phyloP scores from a whole-genome alignment of 2,329 filamentous ascomycete species.

The Falciphora oryzae region DNA sequence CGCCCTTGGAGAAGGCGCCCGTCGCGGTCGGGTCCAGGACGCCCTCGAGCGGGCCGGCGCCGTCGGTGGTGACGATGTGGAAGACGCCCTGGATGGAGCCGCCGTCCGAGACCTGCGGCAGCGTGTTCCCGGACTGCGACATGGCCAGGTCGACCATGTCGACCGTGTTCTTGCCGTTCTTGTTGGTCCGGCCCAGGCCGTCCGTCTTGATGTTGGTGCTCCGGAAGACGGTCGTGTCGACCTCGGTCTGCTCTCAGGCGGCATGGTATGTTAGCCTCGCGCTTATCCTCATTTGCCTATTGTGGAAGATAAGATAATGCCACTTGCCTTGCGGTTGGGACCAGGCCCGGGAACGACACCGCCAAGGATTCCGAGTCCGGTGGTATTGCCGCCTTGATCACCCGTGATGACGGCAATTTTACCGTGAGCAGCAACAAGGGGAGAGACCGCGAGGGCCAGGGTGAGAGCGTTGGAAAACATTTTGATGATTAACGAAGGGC shows the following conservation, averaged over 20 bases:
- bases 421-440: conserved; percentile 27
- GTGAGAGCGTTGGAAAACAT: conserved; percentile 24
- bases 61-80: conserved; percentile 36
- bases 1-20: conserved; percentile 27
- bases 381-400: conserved; percentile 34
- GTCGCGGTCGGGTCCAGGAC: conserved; percentile 33
- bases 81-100: conserved; percentile 30
- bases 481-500: conserved; percentile 5
- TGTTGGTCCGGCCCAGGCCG: conserved; percentile 32
- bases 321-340: conserved; percentile 23
- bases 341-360: conserved; percentile 34
- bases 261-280: too few species aligned
- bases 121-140: conserved; percentile 29
- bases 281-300: too few species aligned
- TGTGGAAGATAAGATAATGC: too few species aligned
- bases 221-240: conserved; percentile 39
- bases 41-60: conserved; percentile 32
- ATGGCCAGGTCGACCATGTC: conserved; percentile 26
- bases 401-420: conserved; percentile 26
- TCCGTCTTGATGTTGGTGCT: conserved; percentile 28
- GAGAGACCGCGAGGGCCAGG: conserved; percentile 21
- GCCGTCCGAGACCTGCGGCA: conserved; percentile 32
- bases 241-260: conserved; percentile 26
- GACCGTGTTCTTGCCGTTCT: conserved; percentile 30
- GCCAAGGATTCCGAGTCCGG: conserved; percentile 34